Conservation (phyloP, 2,329 filamentous ascomycete genomes). For the Neocucurbitaria cava region DNA sequence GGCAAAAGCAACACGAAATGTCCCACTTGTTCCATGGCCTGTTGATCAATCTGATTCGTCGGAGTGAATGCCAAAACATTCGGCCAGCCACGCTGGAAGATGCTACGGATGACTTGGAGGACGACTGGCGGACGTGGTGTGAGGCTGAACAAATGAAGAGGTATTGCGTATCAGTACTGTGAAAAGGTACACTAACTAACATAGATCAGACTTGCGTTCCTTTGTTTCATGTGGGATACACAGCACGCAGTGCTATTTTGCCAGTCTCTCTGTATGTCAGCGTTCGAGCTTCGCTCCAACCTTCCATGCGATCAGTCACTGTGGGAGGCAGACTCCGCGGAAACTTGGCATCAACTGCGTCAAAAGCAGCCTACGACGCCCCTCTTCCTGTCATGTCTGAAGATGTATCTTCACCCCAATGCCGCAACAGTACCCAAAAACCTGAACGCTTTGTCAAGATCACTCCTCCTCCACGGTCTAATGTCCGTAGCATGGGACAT, state of each 20-base stretch:
- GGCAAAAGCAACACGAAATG: conserved; percentile 69
- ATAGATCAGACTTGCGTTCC: conserved; percentile 56
- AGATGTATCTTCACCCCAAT: conserved; percentile 62
- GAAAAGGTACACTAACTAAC: not conserved
- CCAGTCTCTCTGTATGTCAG: conserved; percentile 71
- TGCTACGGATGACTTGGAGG: conserved; percentile 51
- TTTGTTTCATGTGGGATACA: conserved; percentile 72
- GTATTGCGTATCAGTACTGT: conserved; percentile 23
- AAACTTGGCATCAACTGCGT: conserved; percentile 58
- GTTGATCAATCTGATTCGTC: conserved; percentile 62
- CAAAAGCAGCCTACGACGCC: conserved; percentile 46
- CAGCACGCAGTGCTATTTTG: conserved; percentile 70
- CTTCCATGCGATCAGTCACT: conserved; percentile 62
- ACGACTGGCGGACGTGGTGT: conserved; percentile 61
- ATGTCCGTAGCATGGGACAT: conserved; percentile 71
- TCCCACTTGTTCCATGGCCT: conserved; percentile 66
- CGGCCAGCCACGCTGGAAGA: conserved; percentile 47
- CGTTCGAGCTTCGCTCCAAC: conserved; percentile 65
- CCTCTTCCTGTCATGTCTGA: conserved; percentile 62
- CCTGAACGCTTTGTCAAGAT: conserved; percentile 61
- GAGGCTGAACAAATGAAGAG: conserved; percentile 66
- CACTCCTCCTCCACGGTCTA: conserved; percentile 65
- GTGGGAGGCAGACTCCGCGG: conserved; percentile 65
- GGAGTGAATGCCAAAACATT: conserved; percentile 60
- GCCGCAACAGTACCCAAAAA: conserved; percentile 35